Evolutionary conservation across 2,329 filamentous ascomycete species (phyloP).

Genomic region (Colletotrichum echinochloae): DNA sequence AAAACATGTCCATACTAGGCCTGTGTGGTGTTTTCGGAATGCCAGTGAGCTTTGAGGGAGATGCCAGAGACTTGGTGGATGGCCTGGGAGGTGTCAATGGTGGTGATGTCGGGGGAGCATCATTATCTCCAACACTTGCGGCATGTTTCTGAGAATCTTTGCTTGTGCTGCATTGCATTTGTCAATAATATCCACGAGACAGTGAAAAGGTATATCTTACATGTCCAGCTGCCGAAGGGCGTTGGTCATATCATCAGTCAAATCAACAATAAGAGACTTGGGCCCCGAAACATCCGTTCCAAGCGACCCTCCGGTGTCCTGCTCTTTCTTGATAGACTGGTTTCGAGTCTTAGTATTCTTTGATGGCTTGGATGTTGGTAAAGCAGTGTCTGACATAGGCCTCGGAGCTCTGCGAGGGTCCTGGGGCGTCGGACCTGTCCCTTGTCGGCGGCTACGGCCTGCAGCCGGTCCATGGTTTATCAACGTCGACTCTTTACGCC

Average conservation of each 20-base stretch:
- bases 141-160: background rate
- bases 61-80: constrained; percentile 43
- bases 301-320: background rate
- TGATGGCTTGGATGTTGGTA: background rate
- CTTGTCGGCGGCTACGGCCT: background rate
- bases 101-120: constrained; percentile 2
- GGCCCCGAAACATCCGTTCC: background rate
- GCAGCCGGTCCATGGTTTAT: background rate
- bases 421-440: background rate
- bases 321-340: background rate
- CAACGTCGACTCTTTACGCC: background rate
- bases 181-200: background rate
- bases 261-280: constrained; percentile 3
- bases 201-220: background rate
- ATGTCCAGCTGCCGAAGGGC: constrained; percentile 28
- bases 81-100: constrained; percentile 42
- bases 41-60: constrained; percentile 48
- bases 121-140: background rate
- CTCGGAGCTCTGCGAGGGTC: background rate
- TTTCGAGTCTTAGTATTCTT: background rate
- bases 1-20: constrained; percentile 68
- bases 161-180: background rate
- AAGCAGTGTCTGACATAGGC: background rate
- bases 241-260: constrained; percentile 27
- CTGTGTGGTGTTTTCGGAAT: constrained; percentile 68